Conservation (phyloP, 192 early-diverging fungal genomes). For the Rhizophagus sp. region DNA sequence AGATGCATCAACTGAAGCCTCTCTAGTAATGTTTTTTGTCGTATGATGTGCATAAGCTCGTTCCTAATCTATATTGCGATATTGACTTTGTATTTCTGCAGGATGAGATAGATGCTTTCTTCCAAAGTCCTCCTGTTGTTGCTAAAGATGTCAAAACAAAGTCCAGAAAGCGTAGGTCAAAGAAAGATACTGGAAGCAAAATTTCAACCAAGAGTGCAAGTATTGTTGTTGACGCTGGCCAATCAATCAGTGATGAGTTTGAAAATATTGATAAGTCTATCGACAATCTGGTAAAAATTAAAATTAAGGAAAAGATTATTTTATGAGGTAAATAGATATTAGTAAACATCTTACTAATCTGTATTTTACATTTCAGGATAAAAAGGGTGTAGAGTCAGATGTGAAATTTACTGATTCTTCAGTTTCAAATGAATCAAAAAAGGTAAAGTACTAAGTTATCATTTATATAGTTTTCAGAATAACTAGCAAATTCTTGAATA, state of each 20-base stretch:
- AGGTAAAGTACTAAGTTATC: constrained; percentile 22
- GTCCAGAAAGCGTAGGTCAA: constrained; percentile 6
- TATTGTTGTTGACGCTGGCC: too few species aligned
- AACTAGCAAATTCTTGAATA: constrained; percentile 16
- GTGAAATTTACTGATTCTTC: background rate
- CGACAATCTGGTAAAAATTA: constrained; percentile 8
- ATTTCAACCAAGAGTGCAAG: constrained; percentile 3
- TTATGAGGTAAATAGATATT: background rate
- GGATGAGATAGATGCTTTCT: constrained; percentile 8
- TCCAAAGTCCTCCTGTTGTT: background rate
- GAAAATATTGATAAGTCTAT: constrained; percentile 12
- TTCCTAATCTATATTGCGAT: constrained; percentile 15
- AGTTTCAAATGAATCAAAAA: constrained; percentile 13
- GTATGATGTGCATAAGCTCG: constrained; percentile 19
- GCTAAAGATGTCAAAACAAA: background rate
- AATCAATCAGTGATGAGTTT: constrained; percentile 22
- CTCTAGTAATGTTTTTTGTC: constrained; percentile 22
- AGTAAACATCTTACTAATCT: constrained; percentile 7
- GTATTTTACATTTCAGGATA: constrained; percentile 15
- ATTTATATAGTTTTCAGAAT: constrained; percentile 23
- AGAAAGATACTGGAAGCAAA: constrained; percentile 18
- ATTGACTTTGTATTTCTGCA: background rate
- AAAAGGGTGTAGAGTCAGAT: background rate
- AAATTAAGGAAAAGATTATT: constrained; percentile 7
- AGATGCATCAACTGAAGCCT: background rate